Evolutionary conservation across 176 grass and related monocot genomes (phyloP).

Genomic region (Cenchrus fungigraminus): DNA sequence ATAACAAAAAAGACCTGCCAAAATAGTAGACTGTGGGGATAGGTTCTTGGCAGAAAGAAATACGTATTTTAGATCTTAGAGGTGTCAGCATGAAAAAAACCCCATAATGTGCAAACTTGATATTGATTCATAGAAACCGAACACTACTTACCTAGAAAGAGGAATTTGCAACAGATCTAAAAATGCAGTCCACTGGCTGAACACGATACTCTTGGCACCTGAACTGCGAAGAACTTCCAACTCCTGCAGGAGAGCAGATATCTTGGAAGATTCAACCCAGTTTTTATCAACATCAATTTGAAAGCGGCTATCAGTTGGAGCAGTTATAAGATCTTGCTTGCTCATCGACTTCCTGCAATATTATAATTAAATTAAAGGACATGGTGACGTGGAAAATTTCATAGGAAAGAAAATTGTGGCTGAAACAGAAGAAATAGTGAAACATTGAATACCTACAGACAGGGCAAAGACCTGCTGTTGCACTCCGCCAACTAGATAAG

Average conservation of each 20-base stretch:
- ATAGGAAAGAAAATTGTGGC: background rate
- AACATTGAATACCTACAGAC: constrained; percentile 69
- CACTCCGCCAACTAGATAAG: constrained; percentile 83
- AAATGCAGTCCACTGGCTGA: constrained; percentile 99
- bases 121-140: constrained; percentile 13
- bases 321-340: constrained; percentile 92
- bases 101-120: background rate
- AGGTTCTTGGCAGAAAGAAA: background rate
- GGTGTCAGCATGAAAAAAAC: background rate
- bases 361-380: background rate
- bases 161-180: constrained; percentile 97
- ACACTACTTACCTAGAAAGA: constrained; percentile 73
- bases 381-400: constrained; percentile 26
- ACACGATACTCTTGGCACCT: constrained; percentile 88
- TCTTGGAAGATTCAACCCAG: constrained; percentile 95
- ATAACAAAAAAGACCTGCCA: background rate
- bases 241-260: constrained; percentile 84
- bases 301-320: constrained; percentile 84
- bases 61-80: background rate
- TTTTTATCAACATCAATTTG: constrained; percentile 84
- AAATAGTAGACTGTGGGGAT: background rate
- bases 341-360: constrained; percentile 63
- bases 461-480: constrained; percentile 79
- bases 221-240: constrained; percentile 61
- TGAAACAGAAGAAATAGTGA: background rate